Evolutionary conservation across 192 early-diverging fungal genomes (phyloP), one percentile per base, ranked within the genome.

Genomic region (Funneliformis geosporum): DNA sequence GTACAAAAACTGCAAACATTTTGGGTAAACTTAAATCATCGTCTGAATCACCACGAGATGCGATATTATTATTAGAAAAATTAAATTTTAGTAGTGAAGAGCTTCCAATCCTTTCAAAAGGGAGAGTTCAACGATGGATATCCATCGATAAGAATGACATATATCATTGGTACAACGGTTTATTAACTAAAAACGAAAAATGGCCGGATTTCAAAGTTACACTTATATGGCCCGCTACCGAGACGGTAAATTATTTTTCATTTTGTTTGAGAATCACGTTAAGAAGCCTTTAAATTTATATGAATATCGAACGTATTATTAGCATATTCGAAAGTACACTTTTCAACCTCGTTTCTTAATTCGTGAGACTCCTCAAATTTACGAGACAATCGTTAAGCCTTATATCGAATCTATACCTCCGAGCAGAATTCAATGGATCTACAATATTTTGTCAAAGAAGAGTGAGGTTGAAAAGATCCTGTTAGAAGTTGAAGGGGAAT

Each of bases 241-340:
- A 89, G 39, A 82, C 88, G 14, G 85, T 86, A 83, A 47, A 77
- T 60, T 5, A 14, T 46, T 16, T 28, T 68, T 11, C 10, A 16
- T 78, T 50, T 59, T 39, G 9, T 18, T 78, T 40, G 14, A 21
- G 27, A 66, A 42, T 28, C 70, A 46, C 61, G 23, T 2, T 12
- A 43, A 44, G 23, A 18, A n/a, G n/a, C n/a, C 5, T 8, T 55
- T 38, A 28, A 61, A n/a, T 23, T 12, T 62, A 60, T 82, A 4
- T 76, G 27, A 43, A 73, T 71, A 23, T 61, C 28, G 8, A 47
- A 46, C 42, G 70, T n/a, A 25, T 84, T 46, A 72, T 71, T 33
- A 88, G 79, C 94, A 94, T 81, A 92, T 94, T 70, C 77, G 80
- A 75, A 95, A 95, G 79, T 92, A 94, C 75, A 86, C 90, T 64